Percentiles rank a stretch among this genome's conserved stretches.
Evolutionary conservation across 2,329 filamentous ascomycete species (phyloP).

Genomic region (Rhynchosporium graminicola): DNA sequence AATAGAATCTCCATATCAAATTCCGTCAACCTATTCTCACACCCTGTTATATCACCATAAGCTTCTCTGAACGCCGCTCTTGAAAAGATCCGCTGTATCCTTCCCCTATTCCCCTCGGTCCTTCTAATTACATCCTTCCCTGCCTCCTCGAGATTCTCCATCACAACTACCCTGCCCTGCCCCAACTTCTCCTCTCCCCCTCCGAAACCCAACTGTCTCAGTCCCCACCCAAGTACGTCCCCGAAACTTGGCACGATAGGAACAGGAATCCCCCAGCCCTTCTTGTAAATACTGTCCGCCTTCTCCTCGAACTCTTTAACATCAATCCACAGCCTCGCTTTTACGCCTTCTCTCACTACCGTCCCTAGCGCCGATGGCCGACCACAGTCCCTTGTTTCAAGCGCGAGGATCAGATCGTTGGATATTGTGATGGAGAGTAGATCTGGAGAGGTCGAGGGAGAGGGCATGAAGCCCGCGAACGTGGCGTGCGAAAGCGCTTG

Average conservation of each 20-base stretch:
- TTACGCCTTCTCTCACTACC: constrained; percentile 74
- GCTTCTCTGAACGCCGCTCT: constrained; percentile 62
- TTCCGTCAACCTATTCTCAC: constrained; percentile 55
- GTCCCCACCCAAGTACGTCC: constrained; percentile 71
- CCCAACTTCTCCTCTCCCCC: constrained; percentile 58
- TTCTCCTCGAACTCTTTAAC: constrained; percentile 66
- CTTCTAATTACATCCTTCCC: constrained; percentile 55
- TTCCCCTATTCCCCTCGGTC: constrained; percentile 44
- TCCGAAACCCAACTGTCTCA: constrained; percentile 67
- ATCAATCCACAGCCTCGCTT: constrained; percentile 68
- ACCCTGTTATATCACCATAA: constrained; percentile 55
- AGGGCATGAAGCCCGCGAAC: constrained; percentile 54
- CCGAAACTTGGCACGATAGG: constrained; percentile 60
- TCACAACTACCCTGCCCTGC: constrained; percentile 63
- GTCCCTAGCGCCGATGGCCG: constrained; percentile 77
- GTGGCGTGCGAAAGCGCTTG: constrained; percentile 70
- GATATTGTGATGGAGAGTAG: constrained; percentile 56
- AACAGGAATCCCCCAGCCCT: constrained; percentile 58
- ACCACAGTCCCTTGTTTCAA: constrained; percentile 79
- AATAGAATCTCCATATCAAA: constrained; percentile 71
- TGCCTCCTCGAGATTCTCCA: constrained; percentile 62
- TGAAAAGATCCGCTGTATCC: constrained; percentile 68
- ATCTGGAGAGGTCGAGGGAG: constrained; percentile 46
- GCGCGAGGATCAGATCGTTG: constrained; percentile 65
- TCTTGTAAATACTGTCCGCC: constrained; percentile 74